These are phyloP conservation scores for Wickerhamiella sorbophila DNA, from an alignment of 805 yeast species.

Conservation along the genomic window DNA sequence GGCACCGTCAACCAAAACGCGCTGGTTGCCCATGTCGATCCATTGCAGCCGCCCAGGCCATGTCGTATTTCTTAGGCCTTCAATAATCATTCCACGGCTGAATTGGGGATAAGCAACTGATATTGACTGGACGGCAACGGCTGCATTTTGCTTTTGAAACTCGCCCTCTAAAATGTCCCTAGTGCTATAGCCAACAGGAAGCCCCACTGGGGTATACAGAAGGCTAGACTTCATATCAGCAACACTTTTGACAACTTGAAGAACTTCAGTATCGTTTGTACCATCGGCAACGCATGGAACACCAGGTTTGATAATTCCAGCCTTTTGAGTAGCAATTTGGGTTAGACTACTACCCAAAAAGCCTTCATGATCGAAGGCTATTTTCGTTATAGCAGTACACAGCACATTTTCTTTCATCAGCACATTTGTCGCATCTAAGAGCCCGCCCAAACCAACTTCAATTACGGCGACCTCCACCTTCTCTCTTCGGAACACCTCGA, in stretches of 20 bases:
- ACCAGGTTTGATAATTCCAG: constrained; percentile 60
- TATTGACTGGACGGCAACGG: constrained; percentile 21
- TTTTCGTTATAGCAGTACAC: constrained; percentile 1
- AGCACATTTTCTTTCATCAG: not conserved
- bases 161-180: constrained; percentile 50
- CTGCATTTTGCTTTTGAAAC: constrained; percentile 57
- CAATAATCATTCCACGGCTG: constrained; percentile 25
- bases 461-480: constrained; percentile 61
- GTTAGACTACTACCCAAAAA: constrained; percentile 53
- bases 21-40: constrained; percentile 21
- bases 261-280: constrained; percentile 39
- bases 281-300: constrained; percentile 63
- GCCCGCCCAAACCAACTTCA: constrained; percentile 94
- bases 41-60: constrained; percentile 88
- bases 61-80: constrained; percentile 39
- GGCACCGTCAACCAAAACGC: constrained; percentile 71
- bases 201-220: constrained; percentile 4
- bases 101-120: constrained; percentile 19
- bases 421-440: constrained; percentile 70
- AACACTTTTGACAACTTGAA: constrained; percentile 19
- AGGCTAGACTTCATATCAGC: constrained; percentile 4
- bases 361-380: constrained; percentile 50
- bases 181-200: constrained; percentile 2
- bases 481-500: constrained; percentile 48
- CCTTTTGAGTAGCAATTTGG: constrained; percentile 65